These are phyloP conservation scores for Microcera coccophila DNA, from an alignment of 2,329 filamentous ascomycete species.

Conservation along the genomic window DNA sequence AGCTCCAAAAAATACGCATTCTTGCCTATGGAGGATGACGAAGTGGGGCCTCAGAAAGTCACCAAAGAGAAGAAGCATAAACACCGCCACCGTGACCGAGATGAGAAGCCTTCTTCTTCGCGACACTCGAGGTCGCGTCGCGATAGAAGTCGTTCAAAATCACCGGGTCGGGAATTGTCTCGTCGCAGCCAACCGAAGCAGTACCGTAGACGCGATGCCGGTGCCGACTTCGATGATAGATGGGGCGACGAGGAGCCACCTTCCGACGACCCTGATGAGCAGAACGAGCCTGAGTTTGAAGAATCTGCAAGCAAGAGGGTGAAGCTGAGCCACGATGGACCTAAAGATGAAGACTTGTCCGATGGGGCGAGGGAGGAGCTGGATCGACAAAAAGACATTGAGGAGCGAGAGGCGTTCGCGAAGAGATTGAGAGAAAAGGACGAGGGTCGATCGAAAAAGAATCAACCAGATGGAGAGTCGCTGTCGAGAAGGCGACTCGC, in stretches of 20 bases:
- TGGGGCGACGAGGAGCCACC: constrained; percentile 74
- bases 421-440: constrained; percentile 70
- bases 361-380: constrained; percentile 57
- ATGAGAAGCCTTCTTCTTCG: constrained; percentile 29
- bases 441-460: constrained; percentile 64
- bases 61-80: constrained; percentile 47
- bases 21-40: constrained; percentile 63
- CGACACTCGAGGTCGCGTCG: constrained; percentile 25
- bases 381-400: constrained; percentile 61
- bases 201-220: constrained; percentile 40
- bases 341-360: constrained; percentile 47
- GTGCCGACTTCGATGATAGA: constrained; percentile 64
- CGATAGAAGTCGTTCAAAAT: constrained; percentile 32
- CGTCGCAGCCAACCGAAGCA: constrained; percentile 36
- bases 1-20: constrained; percentile 62
- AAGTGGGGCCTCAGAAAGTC: constrained; percentile 53
- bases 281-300: constrained; percentile 56
- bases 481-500: constrained; percentile 50
- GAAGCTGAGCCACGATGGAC: constrained; percentile 58
- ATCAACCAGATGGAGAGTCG: constrained; percentile 55
- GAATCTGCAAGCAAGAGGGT: constrained; percentile 69
- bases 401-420: constrained; percentile 77
- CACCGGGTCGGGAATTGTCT: constrained; percentile 24
- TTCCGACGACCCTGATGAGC: constrained; percentile 40
- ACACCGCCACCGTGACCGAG: constrained; percentile 38